Base-by-base conservation (phyloP, 1,139 yeast species). In the Lodderomyces orthopsilosis region DNA sequence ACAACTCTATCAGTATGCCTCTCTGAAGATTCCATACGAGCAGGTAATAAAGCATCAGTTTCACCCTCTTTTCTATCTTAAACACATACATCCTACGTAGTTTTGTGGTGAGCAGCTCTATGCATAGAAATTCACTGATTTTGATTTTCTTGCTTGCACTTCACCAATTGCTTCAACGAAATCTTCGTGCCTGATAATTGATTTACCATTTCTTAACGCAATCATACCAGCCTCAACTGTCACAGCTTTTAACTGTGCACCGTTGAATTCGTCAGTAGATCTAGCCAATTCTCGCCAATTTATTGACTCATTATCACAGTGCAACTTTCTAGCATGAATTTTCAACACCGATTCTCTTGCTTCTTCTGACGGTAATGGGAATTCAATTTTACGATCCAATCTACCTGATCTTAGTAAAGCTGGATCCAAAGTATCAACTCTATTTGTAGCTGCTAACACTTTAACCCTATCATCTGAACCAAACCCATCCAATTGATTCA, bases 191-290 rank as follows among this genome's bases (percentile, higher is more conserved):
- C 88, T 87, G 46, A 94, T 91, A 52, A 85, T 78, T 27, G 87
- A 80, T 66, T 93, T 95, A 21, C 97, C 98, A 57, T 89, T 89
- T 68, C 98, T 82, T 60, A 94, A 77, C 1, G 98, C 99, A 68
- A 94, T 93, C 98, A 93, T 94, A 60, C 98, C 99, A 2, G 98
- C 98, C 66, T 93, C 99, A 18, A 93, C 98, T 7, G 97, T 90
- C 23, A 93, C 98, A 0, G 98, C 98, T 71, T 93, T 93, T 63
- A 93, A 76, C 68, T 94, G 98, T 1, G 99, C 99, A 60, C 98
- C 98, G 58, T 93, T 93, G 66, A 93, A 93, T 66, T 93, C 99
- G 65, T 93, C 98, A 0, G 98, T 93, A 12, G 96, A 87, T 61
- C 98, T 80, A 4, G 99, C 98, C 62, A 93, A 78, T 70, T 93